phyloP scores from a whole-genome alignment of 306 rosid species.

The Corylus americana region DNA sequence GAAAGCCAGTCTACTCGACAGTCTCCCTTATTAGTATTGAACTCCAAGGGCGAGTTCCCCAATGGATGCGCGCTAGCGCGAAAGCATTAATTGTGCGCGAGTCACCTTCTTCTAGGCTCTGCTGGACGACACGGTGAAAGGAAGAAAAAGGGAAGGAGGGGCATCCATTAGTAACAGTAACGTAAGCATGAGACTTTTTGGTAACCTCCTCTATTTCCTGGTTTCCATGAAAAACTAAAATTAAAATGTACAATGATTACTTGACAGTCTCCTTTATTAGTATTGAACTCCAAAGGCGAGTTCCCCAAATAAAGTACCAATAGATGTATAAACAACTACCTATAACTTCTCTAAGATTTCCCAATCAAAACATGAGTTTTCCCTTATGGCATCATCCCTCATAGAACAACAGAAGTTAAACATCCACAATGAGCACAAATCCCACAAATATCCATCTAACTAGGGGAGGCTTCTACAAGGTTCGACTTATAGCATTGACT shows the following conservation, averaged over 20 bases:
- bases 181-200: too few relatives aligned
- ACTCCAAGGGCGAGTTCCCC: background rate
- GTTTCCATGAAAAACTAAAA: background rate
- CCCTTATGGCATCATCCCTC: background rate
- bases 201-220: background rate
- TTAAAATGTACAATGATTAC: background rate
- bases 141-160: constrained; percentile 3
- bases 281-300: background rate
- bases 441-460: background rate
- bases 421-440: background rate
- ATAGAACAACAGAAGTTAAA: background rate
- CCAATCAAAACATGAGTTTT: too few relatives aligned
- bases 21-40: too few relatives aligned
- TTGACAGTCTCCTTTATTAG: background rate
- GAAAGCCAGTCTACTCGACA: background rate
- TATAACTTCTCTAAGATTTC: too few relatives aligned
- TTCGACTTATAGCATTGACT: too few relatives aligned
- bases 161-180: too few relatives aligned
- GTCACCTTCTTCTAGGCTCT: too few relatives aligned
- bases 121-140: background rate
- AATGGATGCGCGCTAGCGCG: too few relatives aligned
- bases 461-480: too few relatives aligned
- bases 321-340: too few relatives aligned
- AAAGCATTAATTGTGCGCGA: too few relatives aligned
- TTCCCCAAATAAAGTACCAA: background rate